phyloP scores from a whole-genome alignment of 164 flowering plant species.

The Liriodendron chinense region DNA sequence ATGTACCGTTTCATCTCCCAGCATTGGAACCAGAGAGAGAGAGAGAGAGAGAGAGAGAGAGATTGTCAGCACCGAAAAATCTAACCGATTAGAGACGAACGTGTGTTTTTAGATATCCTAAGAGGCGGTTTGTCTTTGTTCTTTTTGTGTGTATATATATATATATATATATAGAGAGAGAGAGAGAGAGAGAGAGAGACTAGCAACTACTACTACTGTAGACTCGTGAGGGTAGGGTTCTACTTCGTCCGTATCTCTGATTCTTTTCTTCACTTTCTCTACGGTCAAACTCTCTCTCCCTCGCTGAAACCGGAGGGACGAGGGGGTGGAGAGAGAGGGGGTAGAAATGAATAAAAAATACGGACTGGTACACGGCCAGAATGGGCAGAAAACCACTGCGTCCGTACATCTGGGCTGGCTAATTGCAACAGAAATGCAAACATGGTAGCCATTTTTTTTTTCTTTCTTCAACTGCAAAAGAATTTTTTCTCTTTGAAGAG shows the following conservation, averaged over 20 bases:
- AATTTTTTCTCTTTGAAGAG: background rate
- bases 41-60: background rate
- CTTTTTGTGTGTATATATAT: no score
- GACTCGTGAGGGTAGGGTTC: background rate
- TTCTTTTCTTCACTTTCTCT: background rate
- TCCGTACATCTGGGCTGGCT: constrained; percentile 1
- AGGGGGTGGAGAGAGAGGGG: background rate
- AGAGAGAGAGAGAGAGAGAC: background rate
- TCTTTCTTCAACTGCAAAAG: background rate
- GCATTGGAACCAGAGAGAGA: background rate
- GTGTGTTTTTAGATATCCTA: constrained; percentile 1
- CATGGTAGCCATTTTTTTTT: background rate
- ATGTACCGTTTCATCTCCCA: no score
- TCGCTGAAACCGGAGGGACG: constrained; percentile 1
- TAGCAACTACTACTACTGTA: background rate
- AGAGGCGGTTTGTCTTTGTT: constrained; percentile 1
- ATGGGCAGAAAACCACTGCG: background rate
- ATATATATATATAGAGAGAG: background rate
- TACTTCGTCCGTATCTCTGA: background rate
- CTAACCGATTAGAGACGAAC: background rate
- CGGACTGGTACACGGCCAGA: background rate
- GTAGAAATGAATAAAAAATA: background rate
- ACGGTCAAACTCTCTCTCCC: background rate
- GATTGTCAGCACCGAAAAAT: constrained; percentile 1
- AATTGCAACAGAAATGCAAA: background rate